Percentiles rank a stretch among this genome's conserved stretches.
Conservation (phyloP, 495 filamentous ascomycete genomes). For the Penicillium coprophilum region DNA sequence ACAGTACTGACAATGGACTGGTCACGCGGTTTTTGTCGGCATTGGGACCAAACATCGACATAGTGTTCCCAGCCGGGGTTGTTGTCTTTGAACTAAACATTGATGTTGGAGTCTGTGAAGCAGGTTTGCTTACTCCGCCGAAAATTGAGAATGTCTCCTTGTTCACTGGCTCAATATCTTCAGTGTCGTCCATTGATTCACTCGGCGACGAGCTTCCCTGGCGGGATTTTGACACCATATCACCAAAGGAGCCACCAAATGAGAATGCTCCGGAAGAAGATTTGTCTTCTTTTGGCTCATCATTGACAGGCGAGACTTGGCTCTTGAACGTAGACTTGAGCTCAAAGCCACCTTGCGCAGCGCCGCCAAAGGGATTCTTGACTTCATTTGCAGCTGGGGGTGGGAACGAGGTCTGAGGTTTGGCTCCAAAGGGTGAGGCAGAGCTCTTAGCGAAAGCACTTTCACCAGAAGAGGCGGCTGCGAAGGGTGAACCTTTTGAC, state of each 20-base stretch:
- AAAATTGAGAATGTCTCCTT: constrained; percentile 24
- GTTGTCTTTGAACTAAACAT: constrained; percentile 41
- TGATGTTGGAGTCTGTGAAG: constrained; percentile 24
- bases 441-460: constrained; percentile 13
- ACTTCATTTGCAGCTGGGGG: constrained; percentile 38
- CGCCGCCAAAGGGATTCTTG: constrained; percentile 54
- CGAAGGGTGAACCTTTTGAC: constrained; percentile 6
- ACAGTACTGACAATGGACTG: constrained; percentile 36
- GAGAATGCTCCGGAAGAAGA: constrained; percentile 38
- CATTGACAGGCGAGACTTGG: constrained; percentile 64
- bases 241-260: constrained; percentile 31
- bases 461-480: neutral
- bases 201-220: constrained; percentile 23
- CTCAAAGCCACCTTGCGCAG: constrained; percentile 57
- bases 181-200: constrained; percentile 44
- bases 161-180: constrained; percentile 31
- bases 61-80: constrained; percentile 32
- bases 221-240: constrained; percentile 25
- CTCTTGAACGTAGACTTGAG: constrained; percentile 79
- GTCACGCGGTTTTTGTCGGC: constrained; percentile 25
- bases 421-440: constrained; percentile 31
- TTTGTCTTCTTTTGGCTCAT: constrained; percentile 52
- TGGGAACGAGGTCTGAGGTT: constrained; percentile 34
- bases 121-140: constrained; percentile 33
- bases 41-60: constrained; percentile 38